Percentiles rank a stretch among this genome's conserved stretches.
Conservation (phyloP, 2,329 filamentous ascomycete genomes). For the Diaporthe ampelina region DNA sequence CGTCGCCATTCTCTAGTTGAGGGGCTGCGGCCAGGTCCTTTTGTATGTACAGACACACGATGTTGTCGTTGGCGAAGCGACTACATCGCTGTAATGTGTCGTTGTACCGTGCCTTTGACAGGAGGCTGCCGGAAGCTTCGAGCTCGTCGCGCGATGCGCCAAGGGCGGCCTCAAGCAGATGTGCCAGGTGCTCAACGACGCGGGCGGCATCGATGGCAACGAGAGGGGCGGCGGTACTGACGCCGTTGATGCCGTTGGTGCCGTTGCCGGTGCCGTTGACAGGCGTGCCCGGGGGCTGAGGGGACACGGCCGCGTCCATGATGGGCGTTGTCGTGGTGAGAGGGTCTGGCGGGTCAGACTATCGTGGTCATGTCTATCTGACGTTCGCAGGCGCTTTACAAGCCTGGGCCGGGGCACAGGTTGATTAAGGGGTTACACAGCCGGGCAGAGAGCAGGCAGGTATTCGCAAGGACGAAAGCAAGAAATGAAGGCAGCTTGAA, state of each 20-base stretch:
- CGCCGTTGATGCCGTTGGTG: slow-evolving; percentile 59
- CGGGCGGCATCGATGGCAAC: slow-evolving; percentile 75
- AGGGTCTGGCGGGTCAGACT: slow-evolving; percentile 20
- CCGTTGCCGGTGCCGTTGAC: slow-evolving; percentile 57
- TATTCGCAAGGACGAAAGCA: slow-evolving; percentile 28
- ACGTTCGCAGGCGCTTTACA: slow-evolving; percentile 20
- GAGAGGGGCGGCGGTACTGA: slow-evolving; percentile 58
- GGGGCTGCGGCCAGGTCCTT: slow-evolving; percentile 78
- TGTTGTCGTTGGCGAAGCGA: slow-evolving; percentile 89
- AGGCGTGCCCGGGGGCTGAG: slow-evolving; percentile 58
- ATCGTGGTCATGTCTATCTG: slow-evolving; percentile 40
- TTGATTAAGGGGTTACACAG: slow-evolving; percentile 38
- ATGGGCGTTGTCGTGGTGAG: slow-evolving; percentile 45
- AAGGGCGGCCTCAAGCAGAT: slow-evolving; percentile 79
- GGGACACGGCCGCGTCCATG: slow-evolving; percentile 68
- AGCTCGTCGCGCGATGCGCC: slow-evolving; percentile 84
- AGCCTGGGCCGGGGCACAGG: slow-evolving; percentile 19
- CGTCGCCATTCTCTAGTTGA: slow-evolving; percentile 63
- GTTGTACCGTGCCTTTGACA: slow-evolving; percentile 77
- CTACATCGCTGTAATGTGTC: slow-evolving; percentile 91
- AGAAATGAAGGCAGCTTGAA: slow-evolving; percentile 39
- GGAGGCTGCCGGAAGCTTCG: slow-evolving; percentile 83
- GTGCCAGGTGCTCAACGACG: slow-evolving; percentile 79
- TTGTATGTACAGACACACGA: slow-evolving; percentile 90
- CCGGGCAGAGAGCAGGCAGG: slow-evolving; percentile 18